A percentile compares a stretch with the other conserved stretches of the same genome.
These are phyloP conservation scores for Pythium grandisporangium DNA, from an alignment of 352 stramenopile genomes.

Conservation along the genomic window DNA sequence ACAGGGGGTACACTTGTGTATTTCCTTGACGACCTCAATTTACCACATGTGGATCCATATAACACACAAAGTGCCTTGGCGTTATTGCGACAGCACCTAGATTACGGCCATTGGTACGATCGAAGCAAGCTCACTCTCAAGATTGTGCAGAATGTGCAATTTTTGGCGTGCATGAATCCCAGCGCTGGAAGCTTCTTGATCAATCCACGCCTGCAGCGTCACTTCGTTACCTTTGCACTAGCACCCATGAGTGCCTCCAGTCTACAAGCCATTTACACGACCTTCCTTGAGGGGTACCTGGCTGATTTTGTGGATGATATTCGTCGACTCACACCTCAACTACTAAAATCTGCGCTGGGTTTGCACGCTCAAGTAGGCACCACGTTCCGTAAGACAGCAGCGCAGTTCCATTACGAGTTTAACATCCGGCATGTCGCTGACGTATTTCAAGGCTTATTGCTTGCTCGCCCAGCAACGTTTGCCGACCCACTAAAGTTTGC, in stretches of 20 bases:
- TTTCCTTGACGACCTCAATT: conserved; percentile 95
- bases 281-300: conserved; percentile 92
- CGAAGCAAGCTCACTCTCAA: conserved; percentile 89
- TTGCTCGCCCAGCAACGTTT: conserved; percentile 78
- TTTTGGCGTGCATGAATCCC: conserved; percentile 94
- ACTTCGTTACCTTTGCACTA: conserved; percentile 94
- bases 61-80: conserved; percentile 92
- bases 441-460: conserved; percentile 92
- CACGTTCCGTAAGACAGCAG: conserved; percentile 89
- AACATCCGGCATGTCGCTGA: conserved; percentile 94
- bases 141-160: conserved; percentile 92
- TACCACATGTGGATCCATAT: conserved; percentile 92
- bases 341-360: conserved; percentile 83
- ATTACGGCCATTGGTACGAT: conserved; percentile 95
- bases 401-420: conserved; percentile 97
- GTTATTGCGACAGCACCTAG: conserved; percentile 91
- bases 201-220: conserved; percentile 91
- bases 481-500: conserved; percentile 87
- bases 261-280: conserved; percentile 92
- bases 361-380: conserved; percentile 78
- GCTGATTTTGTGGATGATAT: conserved; percentile 92
- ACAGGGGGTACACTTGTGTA: conserved; percentile 87
- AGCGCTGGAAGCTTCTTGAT: conserved; percentile 89
- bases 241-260: conserved; percentile 77
- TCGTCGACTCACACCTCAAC: conserved; percentile 71